Evolutionary conservation across 2,329 filamentous ascomycete genomes (phyloP).

Genomic region (Tolypocladium inflatum): DNA sequence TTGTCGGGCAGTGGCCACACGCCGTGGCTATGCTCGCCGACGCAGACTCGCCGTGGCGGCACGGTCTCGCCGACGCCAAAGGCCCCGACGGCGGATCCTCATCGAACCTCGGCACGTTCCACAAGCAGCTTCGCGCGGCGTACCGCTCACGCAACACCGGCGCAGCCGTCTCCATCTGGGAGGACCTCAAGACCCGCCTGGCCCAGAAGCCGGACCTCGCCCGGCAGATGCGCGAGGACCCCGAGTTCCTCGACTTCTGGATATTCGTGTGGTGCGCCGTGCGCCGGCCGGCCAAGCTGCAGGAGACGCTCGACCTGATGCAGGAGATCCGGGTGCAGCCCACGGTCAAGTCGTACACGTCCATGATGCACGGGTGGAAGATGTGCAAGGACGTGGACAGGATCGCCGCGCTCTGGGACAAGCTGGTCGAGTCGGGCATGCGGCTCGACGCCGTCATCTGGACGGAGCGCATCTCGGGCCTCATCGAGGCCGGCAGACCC

Average conservation of each 20-base stretch:
- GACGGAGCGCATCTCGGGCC: slow-evolving; percentile 59
- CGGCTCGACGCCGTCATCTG: slow-evolving; percentile 57
- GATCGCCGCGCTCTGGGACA: slow-evolving; percentile 58
- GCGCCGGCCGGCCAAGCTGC: slow-evolving; percentile 15
- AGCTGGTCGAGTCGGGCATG: slow-evolving; percentile 46
- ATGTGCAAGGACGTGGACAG: slow-evolving; percentile 46
- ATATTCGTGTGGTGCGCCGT: slow-evolving; percentile 29
- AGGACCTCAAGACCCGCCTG: slow-evolving; percentile 17
- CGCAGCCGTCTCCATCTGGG: slow-evolving; percentile 22
- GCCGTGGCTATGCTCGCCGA: slow-evolving; percentile 13
- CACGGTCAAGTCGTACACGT: slow-evolving; percentile 57
- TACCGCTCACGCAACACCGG: slow-evolving; percentile 18
- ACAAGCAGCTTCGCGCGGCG: slow-evolving; percentile 19
- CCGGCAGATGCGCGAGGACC: slow-evolving; percentile 18
- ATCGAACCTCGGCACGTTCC: slow-evolving; percentile 9
- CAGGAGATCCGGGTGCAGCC: slow-evolving; percentile 41
- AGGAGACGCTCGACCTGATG: slow-evolving; percentile 34
- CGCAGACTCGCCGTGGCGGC: slow-evolving; percentile 12
- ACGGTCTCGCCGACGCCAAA: background rate
- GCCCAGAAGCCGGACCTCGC: slow-evolving; percentile 13
- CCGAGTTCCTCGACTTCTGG: slow-evolving; percentile 29
- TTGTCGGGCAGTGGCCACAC: slow-evolving; percentile 17
- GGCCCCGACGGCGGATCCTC: background rate
- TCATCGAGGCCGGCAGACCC: slow-evolving; percentile 46
- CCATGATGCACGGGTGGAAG: slow-evolving; percentile 64